Evolutionary conservation across 371 early-diverging fungal genomes (phyloP).

Genomic region (Rhizopus delemar): DNA sequence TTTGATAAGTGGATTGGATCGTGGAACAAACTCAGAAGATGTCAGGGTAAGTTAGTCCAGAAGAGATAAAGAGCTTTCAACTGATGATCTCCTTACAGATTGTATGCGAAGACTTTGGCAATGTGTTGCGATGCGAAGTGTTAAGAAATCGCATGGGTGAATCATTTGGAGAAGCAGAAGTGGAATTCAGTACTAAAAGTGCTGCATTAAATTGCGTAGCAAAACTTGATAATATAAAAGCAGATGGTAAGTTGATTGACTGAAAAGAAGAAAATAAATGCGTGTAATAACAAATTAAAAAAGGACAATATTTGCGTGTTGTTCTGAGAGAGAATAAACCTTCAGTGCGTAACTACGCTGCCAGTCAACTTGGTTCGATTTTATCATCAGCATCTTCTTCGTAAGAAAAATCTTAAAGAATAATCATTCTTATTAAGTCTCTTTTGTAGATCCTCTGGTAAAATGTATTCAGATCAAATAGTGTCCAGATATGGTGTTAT

Average conservation of each 20-base stretch:
- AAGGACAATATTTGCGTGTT: conserved; percentile 39
- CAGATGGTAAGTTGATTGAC: conserved; percentile 34
- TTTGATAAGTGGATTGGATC: conserved; percentile 58
- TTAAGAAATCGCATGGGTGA: conserved; percentile 41
- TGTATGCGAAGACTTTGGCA: conserved; percentile 34
- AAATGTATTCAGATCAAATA: conserved; percentile 33
- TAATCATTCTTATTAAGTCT: background rate
- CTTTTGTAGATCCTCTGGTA: conserved; percentile 22
- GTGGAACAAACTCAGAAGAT: conserved; percentile 58
- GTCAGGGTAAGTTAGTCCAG: conserved; percentile 40
- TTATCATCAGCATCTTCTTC: conserved; percentile 10
- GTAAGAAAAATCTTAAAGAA: conserved; percentile 9
- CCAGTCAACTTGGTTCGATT: conserved; percentile 20
- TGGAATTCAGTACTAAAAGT: conserved; percentile 42
- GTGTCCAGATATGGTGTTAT: conserved; percentile 23
- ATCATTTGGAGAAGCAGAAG: conserved; percentile 51
- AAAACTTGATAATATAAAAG: conserved; percentile 43
- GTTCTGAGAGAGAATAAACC: conserved; percentile 30
- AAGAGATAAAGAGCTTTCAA: too few relatives aligned
- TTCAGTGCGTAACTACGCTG: conserved; percentile 5
- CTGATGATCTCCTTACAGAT: background rate
- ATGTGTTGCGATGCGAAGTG: conserved; percentile 40
- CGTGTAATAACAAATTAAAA: background rate
- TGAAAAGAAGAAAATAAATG: background rate
- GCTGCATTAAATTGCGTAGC: conserved; percentile 47